A percentile compares a stretch with the other conserved stretches of the same genome.
Conservation (phyloP, 352 stramenopile genomes). For the Phytophthora lateralis region DNA sequence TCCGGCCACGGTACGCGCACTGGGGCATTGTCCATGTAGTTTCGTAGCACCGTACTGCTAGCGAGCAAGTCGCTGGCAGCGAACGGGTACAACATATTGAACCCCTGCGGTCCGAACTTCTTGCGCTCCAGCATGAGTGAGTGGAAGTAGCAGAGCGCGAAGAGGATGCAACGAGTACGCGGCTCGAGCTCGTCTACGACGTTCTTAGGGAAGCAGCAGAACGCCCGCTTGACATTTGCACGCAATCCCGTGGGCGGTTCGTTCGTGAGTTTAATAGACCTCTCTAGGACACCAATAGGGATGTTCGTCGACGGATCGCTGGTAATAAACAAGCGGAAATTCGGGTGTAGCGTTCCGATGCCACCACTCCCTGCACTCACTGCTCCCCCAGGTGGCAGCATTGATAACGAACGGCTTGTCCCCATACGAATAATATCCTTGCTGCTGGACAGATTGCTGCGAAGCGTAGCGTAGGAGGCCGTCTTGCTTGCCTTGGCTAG, state of each 20-base stretch:
- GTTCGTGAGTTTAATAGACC: conserved; percentile 91
- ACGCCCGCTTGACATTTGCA: conserved; percentile 89
- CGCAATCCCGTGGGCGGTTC: conserved; percentile 87
- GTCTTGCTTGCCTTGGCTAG: conserved; percentile 65
- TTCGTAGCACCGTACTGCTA: conserved; percentile 85
- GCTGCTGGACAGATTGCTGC: conserved; percentile 27
- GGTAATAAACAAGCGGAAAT: conserved; percentile 90
- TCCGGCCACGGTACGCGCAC: conserved; percentile 90
- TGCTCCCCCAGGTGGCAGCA: conserved; percentile 6
- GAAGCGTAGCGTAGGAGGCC: conserved; percentile 42
- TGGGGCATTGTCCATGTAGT: conserved; percentile 93
- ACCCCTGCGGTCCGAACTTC: conserved; percentile 90
- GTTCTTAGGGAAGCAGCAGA: conserved; percentile 75
- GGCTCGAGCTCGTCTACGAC: conserved; percentile 86
- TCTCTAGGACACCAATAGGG: conserved; percentile 89
- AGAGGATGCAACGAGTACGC: conserved; percentile 87
- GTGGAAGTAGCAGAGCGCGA: conserved; percentile 94
- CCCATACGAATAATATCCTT: conserved; percentile 30
- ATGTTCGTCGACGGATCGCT: conserved; percentile 87
- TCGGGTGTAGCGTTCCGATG: conserved; percentile 59
- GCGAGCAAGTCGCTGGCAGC: conserved; percentile 83
- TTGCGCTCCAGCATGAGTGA: conserved; percentile 92
- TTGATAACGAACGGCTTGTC: conserved; percentile 28
- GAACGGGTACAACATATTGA: conserved; percentile 93
- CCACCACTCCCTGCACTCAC: conserved; percentile 2